Percentiles rank a stretch among this genome's conserved stretches.
phyloP scores from a whole-genome alignment of 176 grass and related monocot species.

The Themeda triandra region DNA sequence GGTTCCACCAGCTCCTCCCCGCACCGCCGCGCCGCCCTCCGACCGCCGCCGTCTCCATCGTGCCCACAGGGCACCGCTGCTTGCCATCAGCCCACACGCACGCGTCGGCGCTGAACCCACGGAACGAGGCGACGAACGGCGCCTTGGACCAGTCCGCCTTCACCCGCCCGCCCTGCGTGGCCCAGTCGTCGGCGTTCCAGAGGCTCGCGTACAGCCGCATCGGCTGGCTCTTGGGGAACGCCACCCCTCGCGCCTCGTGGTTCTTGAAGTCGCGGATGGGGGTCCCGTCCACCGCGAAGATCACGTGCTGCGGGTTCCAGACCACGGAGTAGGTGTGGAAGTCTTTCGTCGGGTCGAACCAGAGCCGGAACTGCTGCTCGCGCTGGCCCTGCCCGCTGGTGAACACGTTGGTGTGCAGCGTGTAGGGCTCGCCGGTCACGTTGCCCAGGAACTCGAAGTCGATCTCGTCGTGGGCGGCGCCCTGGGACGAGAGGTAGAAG shows the following conservation, averaged over 20 bases:
- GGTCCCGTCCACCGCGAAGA: conserved; percentile 60
- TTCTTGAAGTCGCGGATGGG: conserved; percentile 80
- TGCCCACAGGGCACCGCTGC: conserved; percentile 30
- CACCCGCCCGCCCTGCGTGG: conserved; percentile 62
- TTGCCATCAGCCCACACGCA: conserved; percentile 28
- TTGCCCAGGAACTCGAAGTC: conserved; percentile 93
- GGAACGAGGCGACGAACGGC: conserved; percentile 65
- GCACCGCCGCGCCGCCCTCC: neutral
- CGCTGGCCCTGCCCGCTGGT: conserved; percentile 48
- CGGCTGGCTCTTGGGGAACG: conserved; percentile 67
- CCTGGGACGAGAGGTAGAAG: conserved; percentile 80
- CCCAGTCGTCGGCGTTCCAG: conserved; percentile 82
- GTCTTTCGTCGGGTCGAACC: conserved; percentile 67
- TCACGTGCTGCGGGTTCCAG: conserved; percentile 76
- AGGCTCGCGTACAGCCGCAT: conserved; percentile 73
- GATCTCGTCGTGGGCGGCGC: conserved; percentile 64
- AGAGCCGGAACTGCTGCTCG: conserved; percentile 81
- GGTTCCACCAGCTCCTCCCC: conserved; percentile 53
- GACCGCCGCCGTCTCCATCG: neutral
- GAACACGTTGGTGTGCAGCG: conserved; percentile 83
- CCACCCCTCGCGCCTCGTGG: conserved; percentile 49
- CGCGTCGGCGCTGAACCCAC: conserved; percentile 41
- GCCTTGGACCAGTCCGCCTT: conserved; percentile 74
- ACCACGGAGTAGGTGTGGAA: conserved; percentile 88
- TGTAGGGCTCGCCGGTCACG: conserved; percentile 62